These are phyloP conservation scores for Halenospora varia DNA, from an alignment of 495 filamentous ascomycete genomes.

Conservation along the genomic window DNA sequence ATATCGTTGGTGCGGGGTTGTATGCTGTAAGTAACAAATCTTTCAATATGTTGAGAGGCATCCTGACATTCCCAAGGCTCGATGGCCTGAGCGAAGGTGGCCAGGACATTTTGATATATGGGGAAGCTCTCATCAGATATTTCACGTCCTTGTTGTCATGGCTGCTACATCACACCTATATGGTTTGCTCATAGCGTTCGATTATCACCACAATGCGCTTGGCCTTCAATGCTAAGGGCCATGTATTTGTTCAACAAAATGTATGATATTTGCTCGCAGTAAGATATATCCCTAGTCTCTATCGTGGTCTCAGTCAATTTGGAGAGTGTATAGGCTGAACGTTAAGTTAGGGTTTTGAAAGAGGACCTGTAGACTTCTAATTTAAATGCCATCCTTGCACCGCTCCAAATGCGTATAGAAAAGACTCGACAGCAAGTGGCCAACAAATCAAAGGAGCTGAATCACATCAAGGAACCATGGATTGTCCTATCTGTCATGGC, in stretches of 20 bases:
- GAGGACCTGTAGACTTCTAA: no score
- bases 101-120: constrained; percentile 70
- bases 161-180: constrained; percentile 62
- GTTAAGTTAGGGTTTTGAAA: no score
- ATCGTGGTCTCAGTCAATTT: no score
- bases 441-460: no score
- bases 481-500: no score
- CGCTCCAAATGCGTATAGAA: no score
- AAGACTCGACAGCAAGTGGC: no score
- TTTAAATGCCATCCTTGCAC: no score
- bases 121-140: constrained; percentile 77
- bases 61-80: constrained; percentile 28
- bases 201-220: constrained; percentile 28
- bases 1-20: constrained; percentile 79
- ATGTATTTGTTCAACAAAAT: background rate
- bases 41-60: constrained; percentile 17
- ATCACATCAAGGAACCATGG: no score
- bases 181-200: constrained; percentile 51
- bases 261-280: background rate
- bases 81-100: constrained; percentile 57
- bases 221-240: constrained; percentile 12
- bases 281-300: no score
- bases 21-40: constrained; percentile 57
- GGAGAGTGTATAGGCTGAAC: no score
- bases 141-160: constrained; percentile 67